Evolutionary conservation across 768 basidiomycete genomes (phyloP).

Genomic region (Termitomyces sp.): DNA sequence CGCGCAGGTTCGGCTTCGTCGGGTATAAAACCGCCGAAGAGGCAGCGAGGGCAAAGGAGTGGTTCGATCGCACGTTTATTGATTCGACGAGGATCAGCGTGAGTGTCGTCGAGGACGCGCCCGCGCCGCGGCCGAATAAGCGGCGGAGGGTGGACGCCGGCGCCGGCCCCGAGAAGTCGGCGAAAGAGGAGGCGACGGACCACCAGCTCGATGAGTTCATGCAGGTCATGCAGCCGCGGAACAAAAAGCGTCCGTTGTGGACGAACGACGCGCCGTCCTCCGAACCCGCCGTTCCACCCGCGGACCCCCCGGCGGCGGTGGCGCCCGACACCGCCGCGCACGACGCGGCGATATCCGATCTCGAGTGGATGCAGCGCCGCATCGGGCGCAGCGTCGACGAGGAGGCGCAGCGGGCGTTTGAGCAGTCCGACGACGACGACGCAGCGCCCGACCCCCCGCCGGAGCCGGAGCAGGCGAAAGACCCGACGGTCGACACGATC

Average conservation of each 20-base stretch:
- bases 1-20: constrained; percentile 86
- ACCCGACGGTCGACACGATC: constrained; percentile 47
- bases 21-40: constrained; percentile 82
- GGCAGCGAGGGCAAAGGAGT: constrained; percentile 67
- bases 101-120: constrained; percentile 67
- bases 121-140: constrained; percentile 64
- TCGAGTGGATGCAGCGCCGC: constrained; percentile 70
- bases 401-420: constrained; percentile 41
- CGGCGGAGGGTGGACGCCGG: constrained; percentile 51
- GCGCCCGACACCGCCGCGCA: constrained; percentile 15
- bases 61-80: constrained; percentile 83
- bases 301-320: too few species aligned
- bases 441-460: not conserved
- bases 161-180: too few species aligned
- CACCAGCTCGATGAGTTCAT: constrained; percentile 51
- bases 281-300: too few species aligned
- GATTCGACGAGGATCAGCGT: constrained; percentile 76
- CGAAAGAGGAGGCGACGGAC: too few species aligned
- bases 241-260: constrained; percentile 59
- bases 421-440: constrained; percentile 60
- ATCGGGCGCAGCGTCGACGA: constrained; percentile 47
- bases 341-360: constrained; percentile 48
- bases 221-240: constrained; percentile 64
- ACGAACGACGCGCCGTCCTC: constrained; percentile 49
- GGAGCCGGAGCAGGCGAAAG: constrained; percentile 5